Base-by-base conservation (phyloP, 345 rosid species). In the Camelina laxa region DNA sequence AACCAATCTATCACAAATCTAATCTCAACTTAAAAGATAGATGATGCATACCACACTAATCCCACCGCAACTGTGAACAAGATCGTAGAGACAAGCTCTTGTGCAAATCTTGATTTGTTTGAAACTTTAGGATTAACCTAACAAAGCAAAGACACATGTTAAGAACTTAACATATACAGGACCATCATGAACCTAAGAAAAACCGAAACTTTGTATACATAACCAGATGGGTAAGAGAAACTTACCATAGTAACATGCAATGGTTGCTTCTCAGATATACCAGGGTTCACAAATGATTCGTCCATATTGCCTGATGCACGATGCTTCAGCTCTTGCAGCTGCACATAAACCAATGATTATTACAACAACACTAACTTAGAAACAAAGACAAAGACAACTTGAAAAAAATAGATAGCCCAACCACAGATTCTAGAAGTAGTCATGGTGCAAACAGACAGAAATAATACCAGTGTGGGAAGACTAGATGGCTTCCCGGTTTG, bases 251-350 rank as follows among this genome's bases (percentile, higher is more conserved):
- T 80, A 51, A 95, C 99, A 79, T 95, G 99, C 85, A 95, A 80
- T 2, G 97, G 97, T 61, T 89, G 99, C 87, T 82, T 95, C 81
- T 90, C 92, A 42, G 97, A 95, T 65, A 90, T 74, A 47, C 97
- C 99, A 44, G 96, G 96, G 84, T 82, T 90, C 65, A 90, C 42
- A 81, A 87, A 85, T 4, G 88, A 77, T 83, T 92, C 91, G 49
- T 89, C 97, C 38, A 68, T 50, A 75, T 89, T 83, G 38, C 91
- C 94, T 24, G 92, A 80, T 64, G 90, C 97, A 65, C 97, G 90
- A 81, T 92, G 96, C 86, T 92, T 88, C 78, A 95, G 69, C 60
- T 92, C 97, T 90, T 95, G 92, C 83, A 95, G 86, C 99, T 95
- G 69, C 81, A 80, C 58, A 71, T 48, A 68, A 73, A 81, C 39